Base-by-base conservation (phyloP, 2,329 filamentous ascomycete genomes). In the Pseudogymnoascus sp. region DNA sequence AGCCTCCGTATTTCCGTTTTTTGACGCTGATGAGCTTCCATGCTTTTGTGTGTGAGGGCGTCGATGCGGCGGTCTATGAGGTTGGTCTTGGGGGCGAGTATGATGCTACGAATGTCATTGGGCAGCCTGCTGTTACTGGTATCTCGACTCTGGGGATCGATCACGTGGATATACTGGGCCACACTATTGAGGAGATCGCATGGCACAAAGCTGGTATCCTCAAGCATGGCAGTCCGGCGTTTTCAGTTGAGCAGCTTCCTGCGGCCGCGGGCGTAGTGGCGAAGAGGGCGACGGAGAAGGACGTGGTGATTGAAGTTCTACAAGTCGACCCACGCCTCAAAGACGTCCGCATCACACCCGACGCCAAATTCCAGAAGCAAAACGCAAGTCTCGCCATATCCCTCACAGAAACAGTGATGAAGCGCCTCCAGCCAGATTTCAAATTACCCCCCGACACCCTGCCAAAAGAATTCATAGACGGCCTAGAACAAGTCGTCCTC, bases 181-280 rank as follows among this genome's bases (percentile, higher is more conserved):
- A 80, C 16, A 87, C 84, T 0, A 76, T 89, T 10, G 83, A 83
- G 34, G 79, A 85, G 73, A 89, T 90, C 66, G 86, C 87, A 0
- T 90, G 87, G 87, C 86, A 90, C 74, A 90, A 90, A 74, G 84
- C 85, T 1, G 88, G 87, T 1, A 87, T 90, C 64, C 85, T 89
- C 77, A 89, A 89, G 74, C 63, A 71, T 0, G 83, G 81, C 0
- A 78, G 78, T 8, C 78, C 81, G 16, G 84, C 84, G 2, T 87
- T 88, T 60, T 84, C 83, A 0, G 76, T 84, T 4, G 74, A 78
- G 29, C 85, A 87, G 71, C 73, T 79, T 0, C 72, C 77, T 1
- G 76, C 72, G 1, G 80, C 79, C 1, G 72, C 76, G 11, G 69
- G 74, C 23, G 81, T 85, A 0, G 68, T 87, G 31, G 68, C 73